Conservation (phyloP, 352 stramenopile species). For the Globisporangium carolinianum region DNA sequence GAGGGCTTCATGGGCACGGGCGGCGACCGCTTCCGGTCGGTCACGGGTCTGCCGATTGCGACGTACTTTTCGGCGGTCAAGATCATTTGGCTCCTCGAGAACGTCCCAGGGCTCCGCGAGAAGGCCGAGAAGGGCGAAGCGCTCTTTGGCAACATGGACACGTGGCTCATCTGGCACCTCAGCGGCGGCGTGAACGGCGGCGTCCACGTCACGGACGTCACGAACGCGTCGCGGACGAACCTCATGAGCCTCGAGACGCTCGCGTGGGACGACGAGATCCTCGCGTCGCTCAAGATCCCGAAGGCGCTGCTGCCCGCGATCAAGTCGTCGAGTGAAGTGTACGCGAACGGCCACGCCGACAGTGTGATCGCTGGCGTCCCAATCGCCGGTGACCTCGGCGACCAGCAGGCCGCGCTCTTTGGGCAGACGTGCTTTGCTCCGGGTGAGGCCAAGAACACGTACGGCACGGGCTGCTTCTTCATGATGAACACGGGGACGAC, state of each 20-base stretch:
- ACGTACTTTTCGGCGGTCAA: constrained; percentile 98
- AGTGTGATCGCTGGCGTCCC: constrained; percentile 81
- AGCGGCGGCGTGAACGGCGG: constrained; percentile 76
- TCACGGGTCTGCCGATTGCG: constrained; percentile 94
- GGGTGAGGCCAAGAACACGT: constrained; percentile 98
- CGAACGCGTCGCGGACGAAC: constrained; percentile 96
- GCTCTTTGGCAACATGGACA: constrained; percentile 98
- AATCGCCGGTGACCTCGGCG: constrained; percentile 92
- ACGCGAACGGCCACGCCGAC: constrained; percentile 48
- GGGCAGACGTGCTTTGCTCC: constrained; percentile 94
- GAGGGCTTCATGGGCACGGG: constrained; percentile 45
- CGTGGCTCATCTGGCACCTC: constrained; percentile 95
- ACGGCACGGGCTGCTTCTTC: constrained; percentile 98
- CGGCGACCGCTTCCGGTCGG: constrained; percentile 55
- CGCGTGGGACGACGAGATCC: constrained; percentile 88
- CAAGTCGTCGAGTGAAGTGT: constrained; percentile 85
- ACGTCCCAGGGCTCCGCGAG: constrained; percentile 82
- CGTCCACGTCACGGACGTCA: constrained; percentile 95
- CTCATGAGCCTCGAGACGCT: constrained; percentile 92
- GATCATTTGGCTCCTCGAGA: constrained; percentile 96
- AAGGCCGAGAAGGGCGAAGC: constrained; percentile 85
- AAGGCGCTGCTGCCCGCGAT: constrained; percentile 90
- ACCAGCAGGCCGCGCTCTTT: constrained; percentile 97
- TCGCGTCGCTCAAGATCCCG: constrained; percentile 83
- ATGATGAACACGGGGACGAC: constrained; percentile 98